Evolutionary conservation across 2,329 filamentous ascomycete genomes (phyloP).

Genomic region (Xylaria arbuscula): DNA sequence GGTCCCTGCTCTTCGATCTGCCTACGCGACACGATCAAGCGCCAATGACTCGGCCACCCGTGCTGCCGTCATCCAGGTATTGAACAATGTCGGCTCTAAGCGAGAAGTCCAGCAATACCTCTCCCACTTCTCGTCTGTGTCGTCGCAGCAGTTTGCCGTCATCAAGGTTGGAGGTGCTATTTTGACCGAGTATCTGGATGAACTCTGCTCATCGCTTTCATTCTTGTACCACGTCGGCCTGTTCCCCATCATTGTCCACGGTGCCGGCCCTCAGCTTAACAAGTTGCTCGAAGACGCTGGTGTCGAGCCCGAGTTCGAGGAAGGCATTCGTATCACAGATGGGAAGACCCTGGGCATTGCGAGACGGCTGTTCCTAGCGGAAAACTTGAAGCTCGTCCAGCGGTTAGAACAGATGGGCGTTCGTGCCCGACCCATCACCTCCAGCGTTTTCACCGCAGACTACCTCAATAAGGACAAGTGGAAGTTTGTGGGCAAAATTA

Average conservation of each 20-base stretch:
- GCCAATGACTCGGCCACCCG: slow-evolving; percentile 70
- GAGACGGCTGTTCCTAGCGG: slow-evolving; percentile 91
- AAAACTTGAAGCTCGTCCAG: slow-evolving; percentile 93
- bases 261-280: slow-evolving; percentile 94
- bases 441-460: slow-evolving; percentile 90
- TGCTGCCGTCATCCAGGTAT: slow-evolving; percentile 85
- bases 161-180: slow-evolving; percentile 99
- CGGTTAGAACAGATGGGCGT: slow-evolving; percentile 91
- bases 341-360: slow-evolving; percentile 93
- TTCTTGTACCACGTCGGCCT: slow-evolving; percentile 96
- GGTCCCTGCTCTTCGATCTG: slow-evolving; percentile 50
- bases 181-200: slow-evolving; percentile 91
- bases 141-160: slow-evolving; percentile 95
- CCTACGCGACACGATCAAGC: slow-evolving; percentile 48
- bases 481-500: slow-evolving; percentile 95
- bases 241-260: slow-evolving; percentile 95
- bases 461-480: slow-evolving; percentile 98
- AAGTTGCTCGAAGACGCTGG: slow-evolving; percentile 88
- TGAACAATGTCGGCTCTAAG: slow-evolving; percentile 96
- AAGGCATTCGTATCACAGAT: slow-evolving; percentile 95
- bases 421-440: slow-evolving; percentile 86
- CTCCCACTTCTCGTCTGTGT: slow-evolving; percentile 95
- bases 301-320: slow-evolving; percentile 94
- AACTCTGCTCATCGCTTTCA: slow-evolving; percentile 86
- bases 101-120: slow-evolving; percentile 97